These are phyloP conservation scores for Ramaria rubella DNA, from an alignment of 768 basidiomycete genomes.

Conservation along the genomic window DNA sequence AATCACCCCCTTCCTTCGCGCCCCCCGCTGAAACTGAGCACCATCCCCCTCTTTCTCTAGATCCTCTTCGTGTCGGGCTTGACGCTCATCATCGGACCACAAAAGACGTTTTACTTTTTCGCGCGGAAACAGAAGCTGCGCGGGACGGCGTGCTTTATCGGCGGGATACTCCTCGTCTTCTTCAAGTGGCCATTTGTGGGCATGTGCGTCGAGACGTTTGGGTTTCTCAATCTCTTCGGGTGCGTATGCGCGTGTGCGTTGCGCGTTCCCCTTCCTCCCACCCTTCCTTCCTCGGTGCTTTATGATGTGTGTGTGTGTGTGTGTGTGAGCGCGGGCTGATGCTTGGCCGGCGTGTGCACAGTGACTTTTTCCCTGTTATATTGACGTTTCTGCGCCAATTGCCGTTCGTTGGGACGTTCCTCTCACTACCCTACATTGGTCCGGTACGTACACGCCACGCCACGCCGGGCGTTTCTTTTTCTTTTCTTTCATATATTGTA, in stretches of 20 bases:
- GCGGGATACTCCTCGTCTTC: constrained; percentile 89
- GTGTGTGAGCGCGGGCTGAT: not conserved
- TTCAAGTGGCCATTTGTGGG: constrained; percentile 93
- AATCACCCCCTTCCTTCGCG: constrained; percentile 6
- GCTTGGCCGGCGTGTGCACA: constrained; percentile 27
- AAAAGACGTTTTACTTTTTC: constrained; percentile 98
- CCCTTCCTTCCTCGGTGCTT: no score
- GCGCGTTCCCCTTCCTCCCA: constrained; percentile 8
- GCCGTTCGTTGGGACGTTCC: constrained; percentile 80
- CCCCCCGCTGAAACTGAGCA: not conserved
- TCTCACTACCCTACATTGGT: constrained; percentile 84
- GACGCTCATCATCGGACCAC: constrained; percentile 93
- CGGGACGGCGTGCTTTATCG: constrained; percentile 82
- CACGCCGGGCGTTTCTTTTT: no score
- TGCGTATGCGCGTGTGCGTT: constrained; percentile 33
- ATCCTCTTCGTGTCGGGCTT: constrained; percentile 91
- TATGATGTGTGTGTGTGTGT: no score
- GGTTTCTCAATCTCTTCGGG: constrained; percentile 98
- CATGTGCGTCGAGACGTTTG: constrained; percentile 89
- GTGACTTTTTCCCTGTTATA: constrained; percentile 98
- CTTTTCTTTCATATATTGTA: not conserved
- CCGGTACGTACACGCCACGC: no score
- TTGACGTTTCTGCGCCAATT: constrained; percentile 94
- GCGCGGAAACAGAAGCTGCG: constrained; percentile 91
- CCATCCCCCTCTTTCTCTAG: no score